These are phyloP conservation scores for Zygnema cylindricum DNA, from an alignment of 139 green algal genomes.

Conservation along the genomic window DNA sequence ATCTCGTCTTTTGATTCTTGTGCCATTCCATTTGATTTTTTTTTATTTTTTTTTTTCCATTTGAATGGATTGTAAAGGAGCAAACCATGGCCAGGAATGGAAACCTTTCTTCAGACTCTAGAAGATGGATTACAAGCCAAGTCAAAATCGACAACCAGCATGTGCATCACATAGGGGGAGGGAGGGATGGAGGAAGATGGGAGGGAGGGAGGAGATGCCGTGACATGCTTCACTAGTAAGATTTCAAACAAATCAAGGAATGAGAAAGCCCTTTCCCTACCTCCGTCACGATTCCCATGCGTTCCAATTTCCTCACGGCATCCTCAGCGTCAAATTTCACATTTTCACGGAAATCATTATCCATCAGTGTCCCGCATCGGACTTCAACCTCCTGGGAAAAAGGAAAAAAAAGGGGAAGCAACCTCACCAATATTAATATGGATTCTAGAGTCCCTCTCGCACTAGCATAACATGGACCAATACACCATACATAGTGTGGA, in stretches of 20 bases:
- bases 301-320: constrained; percentile 55
- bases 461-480: no score
- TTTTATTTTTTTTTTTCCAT: background rate
- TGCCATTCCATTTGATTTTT: background rate
- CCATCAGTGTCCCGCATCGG: constrained; percentile 45
- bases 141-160: background rate
- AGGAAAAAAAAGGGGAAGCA: background rate
- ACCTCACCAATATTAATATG: no score
- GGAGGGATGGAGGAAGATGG: background rate
- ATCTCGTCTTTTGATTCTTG: background rate
- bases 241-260: background rate
- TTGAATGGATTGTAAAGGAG: background rate
- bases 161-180: background rate
- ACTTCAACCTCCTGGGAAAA: constrained; percentile 50
- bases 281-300: constrained; percentile 39
- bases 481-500: no score
- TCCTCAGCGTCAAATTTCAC: constrained; percentile 52
- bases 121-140: background rate
- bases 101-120: background rate
- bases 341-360: constrained; percentile 38
- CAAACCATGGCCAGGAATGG: background rate
- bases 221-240: background rate
- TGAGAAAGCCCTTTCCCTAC: constrained; percentile 8
- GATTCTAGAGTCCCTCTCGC: no score
- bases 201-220: no score